Evolutionary conservation across 306 rosid genomes (phyloP).

Genomic region (Medicago lupulina): DNA sequence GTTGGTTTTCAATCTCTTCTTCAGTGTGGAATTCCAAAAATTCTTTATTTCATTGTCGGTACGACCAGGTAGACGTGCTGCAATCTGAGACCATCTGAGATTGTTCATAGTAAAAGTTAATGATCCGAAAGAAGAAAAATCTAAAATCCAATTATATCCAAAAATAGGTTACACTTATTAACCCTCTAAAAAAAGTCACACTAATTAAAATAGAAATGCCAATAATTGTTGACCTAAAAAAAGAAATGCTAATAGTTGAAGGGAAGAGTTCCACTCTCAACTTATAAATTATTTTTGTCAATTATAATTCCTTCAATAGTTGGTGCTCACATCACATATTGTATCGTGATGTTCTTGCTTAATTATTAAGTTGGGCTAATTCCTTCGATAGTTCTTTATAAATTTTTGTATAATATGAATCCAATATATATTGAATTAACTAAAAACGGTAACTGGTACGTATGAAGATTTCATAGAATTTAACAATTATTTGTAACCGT

Average conservation of each 20-base stretch:
- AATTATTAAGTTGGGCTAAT: no score
- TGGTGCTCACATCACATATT: no score
- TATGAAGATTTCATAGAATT: neutral
- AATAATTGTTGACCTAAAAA: neutral
- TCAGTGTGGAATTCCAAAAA: constrained; percentile 90
- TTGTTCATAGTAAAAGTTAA: neutral
- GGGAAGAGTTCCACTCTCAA: neutral
- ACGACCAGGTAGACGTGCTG: constrained; percentile 93
- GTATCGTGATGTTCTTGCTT: no score
- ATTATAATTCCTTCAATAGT: neutral
- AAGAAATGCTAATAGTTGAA: neutral
- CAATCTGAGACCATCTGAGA: constrained; percentile 95
- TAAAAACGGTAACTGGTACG: neutral
- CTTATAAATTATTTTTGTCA: neutral
- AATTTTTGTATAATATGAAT: neutral
- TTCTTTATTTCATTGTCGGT: constrained; percentile 96
- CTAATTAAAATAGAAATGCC: neutral
- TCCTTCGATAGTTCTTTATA: neutral
- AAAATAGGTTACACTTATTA: neutral
- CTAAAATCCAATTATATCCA: no score
- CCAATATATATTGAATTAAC: neutral
- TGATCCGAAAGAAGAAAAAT: neutral
- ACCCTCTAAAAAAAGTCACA: no score
- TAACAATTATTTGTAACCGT: no score
- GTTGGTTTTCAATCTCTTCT: constrained; percentile 67